Evolutionary conservation across 352 stramenopile genomes (phyloP), one percentile per base, ranked within the genome.

Genomic region (Phytophthora lateralis): DNA sequence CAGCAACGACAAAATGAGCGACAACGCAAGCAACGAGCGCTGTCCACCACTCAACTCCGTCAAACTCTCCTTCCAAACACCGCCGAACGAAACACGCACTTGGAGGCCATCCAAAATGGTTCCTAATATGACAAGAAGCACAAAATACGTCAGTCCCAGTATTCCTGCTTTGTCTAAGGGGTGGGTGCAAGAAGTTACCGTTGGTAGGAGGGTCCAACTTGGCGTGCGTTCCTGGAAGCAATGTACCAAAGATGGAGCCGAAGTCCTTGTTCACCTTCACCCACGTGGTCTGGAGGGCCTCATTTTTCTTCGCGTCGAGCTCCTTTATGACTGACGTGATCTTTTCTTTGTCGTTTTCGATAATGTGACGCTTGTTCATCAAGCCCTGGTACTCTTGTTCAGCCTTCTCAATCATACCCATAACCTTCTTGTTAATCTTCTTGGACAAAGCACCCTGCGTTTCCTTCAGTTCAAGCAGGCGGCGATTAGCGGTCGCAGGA

Each of bases 391-490:
- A 99, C 70, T 99, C 97, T 45, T 96, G 88, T 75, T 99, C 97
- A 0, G 97, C 97, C 80, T 99, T 99, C 52, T 99, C 98, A 70
- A 99, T 99, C 97, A 99, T 99, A 30, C 95, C 97, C 96, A 99
- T 99, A 5, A 99, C 97, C 66, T 99, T 99, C 73, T 99, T 99
- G 82, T 99, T 99, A 60, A 99, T 98, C 66, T 99, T 99, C 69
- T 98, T 98, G 0, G 81, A 96, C 42, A 99, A 70, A 38, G 81
- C 81, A 21, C 89, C 91, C 70, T 99, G 97, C 38, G 96, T 95
- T 63, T 89, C 81, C 73, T 99, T 95, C 1, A 99, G 66, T 27
- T 91, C 80, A 42, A 97, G 66, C 2, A 99, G 72, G 38, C 97
- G 80, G 12, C 82, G 78, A 60, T 90, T 93, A 14, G 95, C 94